These are phyloP conservation scores for Boeremia lycopersici DNA, from an alignment of 2,329 filamentous ascomycete genomes.

Conservation along the genomic window DNA sequence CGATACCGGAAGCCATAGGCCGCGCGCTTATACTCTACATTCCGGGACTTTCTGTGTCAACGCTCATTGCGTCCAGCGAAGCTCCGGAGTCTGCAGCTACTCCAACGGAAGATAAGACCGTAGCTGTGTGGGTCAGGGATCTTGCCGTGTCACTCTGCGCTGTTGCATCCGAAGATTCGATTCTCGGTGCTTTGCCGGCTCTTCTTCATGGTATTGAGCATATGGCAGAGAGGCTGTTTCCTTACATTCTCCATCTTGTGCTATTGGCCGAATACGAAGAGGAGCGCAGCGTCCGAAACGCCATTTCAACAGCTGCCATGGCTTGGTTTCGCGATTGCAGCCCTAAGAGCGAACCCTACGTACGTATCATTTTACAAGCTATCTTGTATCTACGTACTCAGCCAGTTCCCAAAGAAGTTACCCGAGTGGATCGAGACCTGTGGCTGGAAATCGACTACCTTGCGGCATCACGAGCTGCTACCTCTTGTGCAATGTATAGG, in stretches of 20 bases:
- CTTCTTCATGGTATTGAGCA: slow-evolving; percentile 69
- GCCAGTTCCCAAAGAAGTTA: slow-evolving; percentile 73
- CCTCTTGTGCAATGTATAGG: slow-evolving; percentile 82
- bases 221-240: slow-evolving; percentile 76
- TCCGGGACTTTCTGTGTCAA: slow-evolving; percentile 17
- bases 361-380: slow-evolving; percentile 75
- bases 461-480: slow-evolving; percentile 72
- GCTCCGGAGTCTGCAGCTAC: slow-evolving; percentile 26
- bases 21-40: slow-evolving; percentile 35
- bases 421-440: slow-evolving; percentile 75
- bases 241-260: slow-evolving; percentile 83
- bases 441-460: slow-evolving; percentile 88
- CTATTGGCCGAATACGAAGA: slow-evolving; percentile 71
- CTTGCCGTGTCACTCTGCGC: slow-evolving; percentile 64
- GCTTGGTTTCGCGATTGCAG: slow-evolving; percentile 64
- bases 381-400: slow-evolving; percentile 90
- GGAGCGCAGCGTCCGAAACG: slow-evolving; percentile 61
- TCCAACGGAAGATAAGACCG: slow-evolving; percentile 22
- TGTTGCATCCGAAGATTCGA: slow-evolving; percentile 63
- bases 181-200: slow-evolving; percentile 71
- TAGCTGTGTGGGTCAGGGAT: slow-evolving; percentile 64
- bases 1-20: slow-evolving; percentile 38
- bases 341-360: slow-evolving; percentile 62
- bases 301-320: slow-evolving; percentile 69
- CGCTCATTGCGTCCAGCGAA: slow-evolving; percentile 9